Percentiles rank a stretch among this genome's conserved stretches.
Conservation (phyloP, 1,284 basidiomycete genomes). For the Ceratobasidium papillatum region DNA sequence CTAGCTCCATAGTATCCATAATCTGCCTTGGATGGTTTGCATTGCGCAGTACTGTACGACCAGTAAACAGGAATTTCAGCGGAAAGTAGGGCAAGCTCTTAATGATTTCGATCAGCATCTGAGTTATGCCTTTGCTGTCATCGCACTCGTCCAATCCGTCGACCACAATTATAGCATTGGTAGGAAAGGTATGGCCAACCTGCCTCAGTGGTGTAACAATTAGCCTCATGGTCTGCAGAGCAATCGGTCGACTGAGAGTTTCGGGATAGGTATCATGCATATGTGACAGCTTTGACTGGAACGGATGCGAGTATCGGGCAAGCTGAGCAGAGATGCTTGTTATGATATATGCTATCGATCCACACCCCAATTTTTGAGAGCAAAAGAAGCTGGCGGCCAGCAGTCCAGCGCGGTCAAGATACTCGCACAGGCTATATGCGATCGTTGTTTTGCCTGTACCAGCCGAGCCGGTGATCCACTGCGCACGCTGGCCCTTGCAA, state of each 20-base stretch:
- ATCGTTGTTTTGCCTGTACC: constrained; percentile 9
- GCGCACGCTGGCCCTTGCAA: neutral
- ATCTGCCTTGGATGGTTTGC: too few relatives aligned
- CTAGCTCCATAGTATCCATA: too few relatives aligned
- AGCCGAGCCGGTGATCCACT: constrained; percentile 1
- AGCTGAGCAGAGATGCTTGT: constrained; percentile 11
- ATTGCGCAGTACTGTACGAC: too few relatives aligned
- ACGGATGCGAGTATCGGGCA: neutral
- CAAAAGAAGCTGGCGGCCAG: constrained; percentile 4
- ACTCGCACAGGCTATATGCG: neutral
- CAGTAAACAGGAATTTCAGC: too few relatives aligned
- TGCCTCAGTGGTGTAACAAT: neutral
- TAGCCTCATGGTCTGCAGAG: neutral
- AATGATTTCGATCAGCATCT: too few relatives aligned
- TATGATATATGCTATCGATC: neutral
- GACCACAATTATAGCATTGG: neutral
- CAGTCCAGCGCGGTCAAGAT: neutral
- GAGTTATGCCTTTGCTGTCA: too few relatives aligned
- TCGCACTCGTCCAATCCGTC: constrained; percentile 9
- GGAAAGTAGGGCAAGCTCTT: too few relatives aligned
- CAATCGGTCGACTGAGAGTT: neutral
- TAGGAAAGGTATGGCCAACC: neutral
- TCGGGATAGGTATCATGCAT: neutral
- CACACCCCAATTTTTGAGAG: neutral
- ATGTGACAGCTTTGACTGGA: neutral